Conservation (phyloP, 1,284 basidiomycete species). For the Cryptococcus sp. region DNA sequence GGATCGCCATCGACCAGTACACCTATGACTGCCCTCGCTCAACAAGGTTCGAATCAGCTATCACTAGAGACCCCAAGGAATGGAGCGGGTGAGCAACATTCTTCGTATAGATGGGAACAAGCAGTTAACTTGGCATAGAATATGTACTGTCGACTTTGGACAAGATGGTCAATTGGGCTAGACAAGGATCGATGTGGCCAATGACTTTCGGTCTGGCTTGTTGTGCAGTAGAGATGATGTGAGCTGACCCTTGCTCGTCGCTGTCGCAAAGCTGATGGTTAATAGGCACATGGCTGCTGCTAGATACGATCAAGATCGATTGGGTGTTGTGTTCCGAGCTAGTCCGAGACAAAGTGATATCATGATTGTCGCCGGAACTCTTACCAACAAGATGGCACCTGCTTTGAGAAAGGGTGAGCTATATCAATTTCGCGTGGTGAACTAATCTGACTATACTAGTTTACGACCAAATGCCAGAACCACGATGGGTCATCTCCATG, state of each 20-base stretch:
- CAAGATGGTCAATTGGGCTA: conserved; percentile 96
- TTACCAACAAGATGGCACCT: conserved; percentile 99
- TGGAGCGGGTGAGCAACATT: conserved; percentile 65
- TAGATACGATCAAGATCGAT: conserved; percentile 95
- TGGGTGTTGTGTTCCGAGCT: conserved; percentile 97
- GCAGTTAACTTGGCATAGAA: conserved; percentile 54
- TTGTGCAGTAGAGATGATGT: conserved; percentile 99
- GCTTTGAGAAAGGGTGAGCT: conserved; percentile 68
- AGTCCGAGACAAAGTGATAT: conserved; percentile 96
- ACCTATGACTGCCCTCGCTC: conserved; percentile 54
- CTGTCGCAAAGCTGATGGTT: too few relatives aligned
- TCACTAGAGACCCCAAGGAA: conserved; percentile 84
- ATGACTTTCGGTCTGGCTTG: conserved; percentile 99
- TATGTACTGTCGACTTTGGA: conserved; percentile 95
- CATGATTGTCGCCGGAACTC: conserved; percentile 98
- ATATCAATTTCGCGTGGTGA: neutral
- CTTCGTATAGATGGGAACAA: neutral
- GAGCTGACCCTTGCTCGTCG: conserved; percentile 3
- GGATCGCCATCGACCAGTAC: conserved; percentile 36
- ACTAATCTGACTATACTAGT: conserved; percentile 47
- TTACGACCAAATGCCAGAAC: conserved; percentile 96
- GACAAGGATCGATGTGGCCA: conserved; percentile 98
- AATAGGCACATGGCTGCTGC: conserved; percentile 70
- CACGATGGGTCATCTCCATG: conserved; percentile 99
- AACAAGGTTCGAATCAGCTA: conserved; percentile 72